Conservation (phyloP, 2,329 filamentous ascomycete genomes). For the Exophiala aquamarina region DNA sequence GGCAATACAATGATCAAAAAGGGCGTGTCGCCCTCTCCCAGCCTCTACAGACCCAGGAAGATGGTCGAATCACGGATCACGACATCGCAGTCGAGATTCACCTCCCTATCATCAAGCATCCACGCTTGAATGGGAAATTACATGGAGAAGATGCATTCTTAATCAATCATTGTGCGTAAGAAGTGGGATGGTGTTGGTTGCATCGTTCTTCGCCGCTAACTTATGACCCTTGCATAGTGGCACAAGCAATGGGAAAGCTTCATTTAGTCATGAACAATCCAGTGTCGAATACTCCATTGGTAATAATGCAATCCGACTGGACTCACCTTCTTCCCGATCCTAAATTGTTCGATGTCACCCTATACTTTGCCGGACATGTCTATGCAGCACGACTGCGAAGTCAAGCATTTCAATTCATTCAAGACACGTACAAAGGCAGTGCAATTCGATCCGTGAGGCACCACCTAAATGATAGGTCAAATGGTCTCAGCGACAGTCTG, state of each 20-base stretch:
- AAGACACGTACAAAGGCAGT: slow-evolving; percentile 7
- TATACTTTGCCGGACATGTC: slow-evolving; percentile 10
- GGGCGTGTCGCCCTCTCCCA: too few relatives aligned
- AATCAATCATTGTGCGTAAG: slow-evolving; percentile 10
- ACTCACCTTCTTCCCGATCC: slow-evolving; percentile 8
- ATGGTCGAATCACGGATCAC: too few relatives aligned
- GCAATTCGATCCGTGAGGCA: slow-evolving; percentile 7
- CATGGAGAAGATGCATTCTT: slow-evolving; percentile 5
- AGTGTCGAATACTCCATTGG: slow-evolving; percentile 1
- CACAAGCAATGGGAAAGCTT: slow-evolving; percentile 11
- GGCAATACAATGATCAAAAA: slow-evolving; percentile 8
- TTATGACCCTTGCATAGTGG: slow-evolving; percentile 5
- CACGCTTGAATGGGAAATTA: slow-evolving; percentile 1
- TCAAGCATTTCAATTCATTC: slow-evolving; percentile 3
- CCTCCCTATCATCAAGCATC: slow-evolving; percentile 3
- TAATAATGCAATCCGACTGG: slow-evolving; percentile 11
- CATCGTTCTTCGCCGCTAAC: slow-evolving; percentile 1
- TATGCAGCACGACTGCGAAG: slow-evolving; percentile 6
- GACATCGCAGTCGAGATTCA: slow-evolving; percentile 4
- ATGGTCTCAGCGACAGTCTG: slow-evolving; percentile 8
- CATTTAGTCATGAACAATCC: slow-evolving; percentile 1
- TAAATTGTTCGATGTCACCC: slow-evolving; percentile 8
- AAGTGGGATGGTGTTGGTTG: not conserved
- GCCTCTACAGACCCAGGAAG: too few relatives aligned
- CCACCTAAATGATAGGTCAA: slow-evolving; percentile 1